Base-by-base conservation (phyloP, 208 protist genomes). In the Trypanosoma congolense region DNA sequence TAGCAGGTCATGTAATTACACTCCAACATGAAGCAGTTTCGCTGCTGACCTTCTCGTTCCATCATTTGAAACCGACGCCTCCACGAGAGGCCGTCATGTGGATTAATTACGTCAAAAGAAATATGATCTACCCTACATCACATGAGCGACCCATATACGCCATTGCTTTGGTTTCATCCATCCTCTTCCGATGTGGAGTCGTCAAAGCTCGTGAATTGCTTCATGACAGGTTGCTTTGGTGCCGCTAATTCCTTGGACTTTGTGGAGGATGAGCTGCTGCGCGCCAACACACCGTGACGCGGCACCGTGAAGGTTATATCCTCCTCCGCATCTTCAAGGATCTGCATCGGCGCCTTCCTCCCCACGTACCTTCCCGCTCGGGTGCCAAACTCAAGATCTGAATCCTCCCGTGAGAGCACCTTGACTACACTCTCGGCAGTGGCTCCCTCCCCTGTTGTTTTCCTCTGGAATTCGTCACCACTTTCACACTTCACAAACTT, bases 161-260 rank as follows among this genome's bases (percentile, higher is more conserved):
- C n/a, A n/a, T n/a, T n/a, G n/a, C n/a, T n/a, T n/a, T n/a, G n/a
- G n/a, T n/a, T n/a, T 30, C 40, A 24, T 40, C 5, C 2, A 0
- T 25, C 47, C 16, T 70, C 61, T 6, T 69, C 61, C 14, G 61
- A 63, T 4, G 48, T 64, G 21, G 52, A 54, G 43, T 73, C 65
- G 33, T 65, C 56, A n/a, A 79, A 65, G 2, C 57, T 61, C 18
- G 50, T 72, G 47, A 80, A 80, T 31, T 57, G 66, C 28, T 73
- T 63, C 18, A n/a, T 16, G 29, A 2, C 26, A 44, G 30, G 18
- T 16, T 4, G 19, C 24, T 33, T 6, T 14, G 9, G 48, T 31
- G 6, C n/a, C 29, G 18, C 12, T 36, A 30, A n/a, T 21, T 55
- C 43, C 24, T 46, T 40, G 5, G 40, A 47, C 25, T 55, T 38